Evolutionary conservation across 345 rosid genomes (phyloP).

Genomic region (Noccaea bulbosa): DNA sequence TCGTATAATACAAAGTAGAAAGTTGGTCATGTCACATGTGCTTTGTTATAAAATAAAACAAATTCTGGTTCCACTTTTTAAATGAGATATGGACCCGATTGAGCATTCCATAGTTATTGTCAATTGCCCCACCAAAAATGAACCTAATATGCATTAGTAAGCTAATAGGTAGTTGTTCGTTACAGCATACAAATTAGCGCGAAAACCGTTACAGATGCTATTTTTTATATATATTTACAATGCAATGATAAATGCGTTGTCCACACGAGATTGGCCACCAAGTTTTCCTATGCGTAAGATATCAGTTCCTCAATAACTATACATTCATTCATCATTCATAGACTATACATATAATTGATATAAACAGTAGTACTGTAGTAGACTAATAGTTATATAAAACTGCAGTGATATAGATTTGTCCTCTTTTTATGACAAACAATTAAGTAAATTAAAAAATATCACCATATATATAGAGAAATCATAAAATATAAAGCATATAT

Average conservation of each 20-base stretch:
- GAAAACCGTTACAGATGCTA: conserved; percentile 32
- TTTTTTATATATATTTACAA: not conserved
- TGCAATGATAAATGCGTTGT: conserved; percentile 33
- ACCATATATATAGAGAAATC: not conserved
- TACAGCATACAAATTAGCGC: conserved; percentile 35
- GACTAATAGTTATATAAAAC: not conserved
- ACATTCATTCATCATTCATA: conserved; percentile 11
- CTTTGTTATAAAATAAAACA: conserved; percentile 33
- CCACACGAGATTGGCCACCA: conserved; percentile 30
- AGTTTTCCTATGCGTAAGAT: conserved; percentile 18
- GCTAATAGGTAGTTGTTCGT: conserved; percentile 32
- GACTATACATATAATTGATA: not conserved
- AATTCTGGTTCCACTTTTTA: conserved; percentile 29
- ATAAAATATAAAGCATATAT: too few species aligned
- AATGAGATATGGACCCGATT: conserved; percentile 4
- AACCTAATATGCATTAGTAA: conserved; percentile 18
- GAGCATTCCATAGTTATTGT: conserved; percentile 6
- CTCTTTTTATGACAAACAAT: not conserved
- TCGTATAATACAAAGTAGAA: conserved; percentile 37
- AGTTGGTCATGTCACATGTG: conserved; percentile 25
- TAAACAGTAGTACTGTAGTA: not conserved
- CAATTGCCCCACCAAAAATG: conserved; percentile 12
- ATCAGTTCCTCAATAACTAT: not conserved
- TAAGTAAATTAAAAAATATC: not conserved
- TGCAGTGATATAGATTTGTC: too few species aligned